Evolutionary conservation across 2,329 filamentous ascomycete species (phyloP).

Genomic region (Ascochyta clinopodiicola): DNA sequence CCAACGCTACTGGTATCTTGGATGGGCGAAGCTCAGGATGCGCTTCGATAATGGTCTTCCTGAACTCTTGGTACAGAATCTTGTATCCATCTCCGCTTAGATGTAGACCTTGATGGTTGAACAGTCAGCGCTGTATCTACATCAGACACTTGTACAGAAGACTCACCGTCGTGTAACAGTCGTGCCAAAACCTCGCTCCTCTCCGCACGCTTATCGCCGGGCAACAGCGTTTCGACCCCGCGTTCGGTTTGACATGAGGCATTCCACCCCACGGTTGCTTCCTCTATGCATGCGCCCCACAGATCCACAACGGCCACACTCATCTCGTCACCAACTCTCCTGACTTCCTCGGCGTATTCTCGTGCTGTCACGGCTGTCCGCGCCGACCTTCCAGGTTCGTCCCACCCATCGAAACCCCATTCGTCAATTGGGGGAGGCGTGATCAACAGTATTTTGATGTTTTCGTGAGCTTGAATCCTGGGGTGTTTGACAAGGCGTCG

Average conservation of each 20-base stretch:
- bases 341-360: conserved; percentile 11
- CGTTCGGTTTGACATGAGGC: not conserved
- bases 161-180: conserved; percentile 16
- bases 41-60: conserved; percentile 3
- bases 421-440: conserved; percentile 11
- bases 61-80: conserved; percentile 9
- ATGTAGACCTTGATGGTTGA: not conserved
- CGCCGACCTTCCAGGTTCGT: conserved; percentile 18
- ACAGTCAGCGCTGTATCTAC: not conserved
- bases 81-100: conserved; percentile 14
- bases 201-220: conserved; percentile 9
- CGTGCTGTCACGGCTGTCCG: conserved; percentile 13
- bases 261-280: conserved; percentile 7
- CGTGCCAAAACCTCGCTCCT: conserved; percentile 4
- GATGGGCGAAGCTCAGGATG: conserved; percentile 11
- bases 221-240: conserved; percentile 8
- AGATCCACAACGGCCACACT: conserved; percentile 6
- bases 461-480: conserved; percentile 1
- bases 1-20: conserved; percentile 14
- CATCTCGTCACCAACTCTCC: conserved; percentile 1
- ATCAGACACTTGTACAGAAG: not conserved
- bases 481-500: conserved; percentile 5
- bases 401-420: conserved; percentile 13
- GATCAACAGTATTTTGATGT: conserved; percentile 6
- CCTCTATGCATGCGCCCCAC: conserved; percentile 15